These are phyloP conservation scores for Eucalyptus sp. DNA, from an alignment of 345 rosid species.

Conservation along the genomic window DNA sequence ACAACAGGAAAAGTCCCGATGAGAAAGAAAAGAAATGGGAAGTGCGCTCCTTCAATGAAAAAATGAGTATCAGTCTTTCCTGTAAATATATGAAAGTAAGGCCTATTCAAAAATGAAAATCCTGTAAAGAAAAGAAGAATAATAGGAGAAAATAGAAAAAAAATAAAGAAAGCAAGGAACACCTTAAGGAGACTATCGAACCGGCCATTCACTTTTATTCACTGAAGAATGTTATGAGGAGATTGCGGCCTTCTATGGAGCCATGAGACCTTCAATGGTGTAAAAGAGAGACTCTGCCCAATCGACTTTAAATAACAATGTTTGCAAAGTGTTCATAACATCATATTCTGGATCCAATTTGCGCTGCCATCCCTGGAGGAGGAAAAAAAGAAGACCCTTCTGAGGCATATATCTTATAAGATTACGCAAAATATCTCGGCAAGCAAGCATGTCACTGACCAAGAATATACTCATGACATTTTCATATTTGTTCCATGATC, in stretches of 20 bases:
- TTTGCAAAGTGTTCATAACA: constrained; percentile 10
- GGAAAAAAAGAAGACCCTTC: neutral
- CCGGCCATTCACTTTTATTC: neutral
- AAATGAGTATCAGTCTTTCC: neutral
- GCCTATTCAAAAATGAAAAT: neutral
- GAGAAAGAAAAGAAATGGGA: neutral
- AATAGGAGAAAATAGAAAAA: neutral
- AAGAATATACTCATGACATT: neutral
- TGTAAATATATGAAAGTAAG: neutral
- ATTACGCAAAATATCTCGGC: neutral
- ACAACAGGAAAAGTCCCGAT: neutral
- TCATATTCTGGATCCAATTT: constrained; percentile 19
- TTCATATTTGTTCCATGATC: neutral
- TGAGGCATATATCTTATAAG: neutral
- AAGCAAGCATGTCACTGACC: neutral
- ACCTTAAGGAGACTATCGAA: neutral
- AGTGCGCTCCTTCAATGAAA: neutral
- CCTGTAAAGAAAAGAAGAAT: neutral
- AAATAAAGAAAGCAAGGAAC: neutral
- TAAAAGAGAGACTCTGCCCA: constrained; percentile 17
- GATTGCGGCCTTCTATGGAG: neutral
- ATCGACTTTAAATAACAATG: constrained; percentile 7
- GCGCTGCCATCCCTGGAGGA: constrained; percentile 14
- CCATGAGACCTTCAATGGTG: constrained; percentile 19
- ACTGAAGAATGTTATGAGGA: neutral